A percentile compares a stretch with the other conserved stretches of the same genome.
Evolutionary conservation across 148 eudicot species (phyloP).

Genomic region (Euryodendron excelsum): DNA sequence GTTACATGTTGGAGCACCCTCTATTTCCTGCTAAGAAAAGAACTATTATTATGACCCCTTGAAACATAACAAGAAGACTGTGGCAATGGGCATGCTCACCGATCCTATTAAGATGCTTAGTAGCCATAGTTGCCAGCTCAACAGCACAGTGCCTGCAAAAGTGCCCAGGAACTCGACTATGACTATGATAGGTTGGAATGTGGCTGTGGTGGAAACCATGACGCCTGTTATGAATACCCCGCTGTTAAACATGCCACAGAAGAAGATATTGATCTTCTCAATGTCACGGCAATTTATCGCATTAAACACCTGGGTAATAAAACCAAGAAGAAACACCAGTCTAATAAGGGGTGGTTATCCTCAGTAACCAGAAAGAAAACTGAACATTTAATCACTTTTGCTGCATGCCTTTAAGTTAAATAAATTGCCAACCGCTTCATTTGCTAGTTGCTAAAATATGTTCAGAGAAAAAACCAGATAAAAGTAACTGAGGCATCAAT

Average conservation of each 20-base stretch:
- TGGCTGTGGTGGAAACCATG: constrained; percentile 60
- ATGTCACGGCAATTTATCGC: constrained; percentile 94
- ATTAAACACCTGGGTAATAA: constrained; percentile 62
- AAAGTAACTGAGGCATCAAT: no score
- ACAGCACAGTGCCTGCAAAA: constrained; percentile 81
- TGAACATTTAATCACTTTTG: not conserved
- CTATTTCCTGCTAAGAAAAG: no score
- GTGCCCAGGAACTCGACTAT: constrained; percentile 85
- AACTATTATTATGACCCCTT: no score
- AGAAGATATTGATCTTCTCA: constrained; percentile 80
- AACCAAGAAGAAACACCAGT: not conserved
- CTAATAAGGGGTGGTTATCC: not conserved
- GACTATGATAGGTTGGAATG: constrained; percentile 71
- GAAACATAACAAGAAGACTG: constrained; percentile 39
- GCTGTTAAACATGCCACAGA: constrained; percentile 69
- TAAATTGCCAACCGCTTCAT: no score
- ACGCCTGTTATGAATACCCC: constrained; percentile 72
- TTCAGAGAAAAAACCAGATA: not conserved
- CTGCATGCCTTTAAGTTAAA: no score
- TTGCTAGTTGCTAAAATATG: not conserved
- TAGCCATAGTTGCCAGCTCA: constrained; percentile 80
- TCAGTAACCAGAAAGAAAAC: not conserved
- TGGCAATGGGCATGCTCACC: constrained; percentile 68
- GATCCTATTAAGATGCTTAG: constrained; percentile 62
- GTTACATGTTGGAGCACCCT: no score